Percentiles rank a stretch among this genome's conserved stretches.
Conservation (phyloP, 345 rosid genomes). For the Eucalyptus polybractea region DNA sequence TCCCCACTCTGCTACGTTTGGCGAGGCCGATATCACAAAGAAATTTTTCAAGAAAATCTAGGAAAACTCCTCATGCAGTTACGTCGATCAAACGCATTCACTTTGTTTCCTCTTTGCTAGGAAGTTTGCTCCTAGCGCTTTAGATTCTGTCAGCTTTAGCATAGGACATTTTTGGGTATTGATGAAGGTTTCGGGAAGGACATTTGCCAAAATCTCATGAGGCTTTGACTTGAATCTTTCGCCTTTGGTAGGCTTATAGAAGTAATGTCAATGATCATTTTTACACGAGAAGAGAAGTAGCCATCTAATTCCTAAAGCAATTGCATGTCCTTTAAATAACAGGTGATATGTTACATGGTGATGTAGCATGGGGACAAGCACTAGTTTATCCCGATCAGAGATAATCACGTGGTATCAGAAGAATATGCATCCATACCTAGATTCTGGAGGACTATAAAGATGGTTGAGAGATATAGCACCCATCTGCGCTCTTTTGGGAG, state of each 20-base stretch:
- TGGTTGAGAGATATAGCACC: too few relatives aligned
- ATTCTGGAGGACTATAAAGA: too few relatives aligned
- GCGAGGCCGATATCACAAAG: constrained; percentile 34
- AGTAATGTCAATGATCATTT: not conserved
- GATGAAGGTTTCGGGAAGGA: too few relatives aligned
- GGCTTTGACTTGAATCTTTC: too few relatives aligned
- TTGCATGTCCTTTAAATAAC: not conserved
- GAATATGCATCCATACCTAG: too few relatives aligned
- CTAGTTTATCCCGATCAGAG: not conserved
- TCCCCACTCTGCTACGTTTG: constrained; percentile 73
- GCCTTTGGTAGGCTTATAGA: too few relatives aligned
- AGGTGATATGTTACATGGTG: not conserved
- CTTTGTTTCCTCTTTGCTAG: constrained; percentile 65
- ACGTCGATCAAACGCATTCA: constrained; percentile 31
- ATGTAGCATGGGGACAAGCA: not conserved
- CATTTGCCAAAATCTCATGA: too few relatives aligned
- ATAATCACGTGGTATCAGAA: too few relatives aligned
- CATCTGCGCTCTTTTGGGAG: too few relatives aligned
- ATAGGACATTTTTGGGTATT: too few relatives aligned
- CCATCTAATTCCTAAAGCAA: not conserved
- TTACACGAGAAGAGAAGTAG: not conserved
- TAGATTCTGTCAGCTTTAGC: too few relatives aligned
- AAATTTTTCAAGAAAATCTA: constrained; percentile 39
- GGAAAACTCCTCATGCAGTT: constrained; percentile 27
- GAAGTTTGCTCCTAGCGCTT: constrained; percentile 37